Base-by-base conservation (phyloP, 768 basidiomycete genomes). In the Suillus bovinus region DNA sequence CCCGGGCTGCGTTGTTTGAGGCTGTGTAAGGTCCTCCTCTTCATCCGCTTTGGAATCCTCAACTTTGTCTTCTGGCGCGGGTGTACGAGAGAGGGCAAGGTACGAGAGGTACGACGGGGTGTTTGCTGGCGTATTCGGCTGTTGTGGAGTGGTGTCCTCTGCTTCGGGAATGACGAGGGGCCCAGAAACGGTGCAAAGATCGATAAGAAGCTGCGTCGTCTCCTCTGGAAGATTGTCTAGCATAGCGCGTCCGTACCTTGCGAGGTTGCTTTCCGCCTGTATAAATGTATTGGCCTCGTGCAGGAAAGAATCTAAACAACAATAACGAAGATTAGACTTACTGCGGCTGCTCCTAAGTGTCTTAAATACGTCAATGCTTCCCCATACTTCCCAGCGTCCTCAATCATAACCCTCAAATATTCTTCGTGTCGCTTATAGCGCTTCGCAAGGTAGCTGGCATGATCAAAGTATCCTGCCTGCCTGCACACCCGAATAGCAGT, bases 401-500 rank as follows among this genome's bases (percentile, higher is more conserved):
- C 96, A 54, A 99, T 91, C 75, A 95, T 90, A 54, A 99, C 96
- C 62, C 93, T 81, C 44, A 99, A 74, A 74, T 94, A 98, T 67
- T 98, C 96, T 68, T 96, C 94, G 67, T 98, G 94, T 24, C 91
- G 78, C 34, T 89, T 87, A 74, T 94, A 99, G 71, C 93, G 93
- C 77, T 87, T 88, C 22, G 97, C 96, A 17, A 99, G 83, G 71
- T 96, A 99, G 1, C 88, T 86, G 1, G 96, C 96, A 71, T 99
- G 96, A 61, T 95, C 90, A 68, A 93, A 97, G 74, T 96, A 99
- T 0, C 94, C 94, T 2, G 95, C 96, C 74, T 99, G 96, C 31
- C 97, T 84, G 69, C 96, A 98, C 33, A 99, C 96, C 3, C 94
- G 86, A 59, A 99, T 98, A 0, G 95, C 97, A 0, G 97, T 99